phyloP scores from a whole-genome alignment of 768 basidiomycete genomes.

The Infundibulicybe gibba region DNA sequence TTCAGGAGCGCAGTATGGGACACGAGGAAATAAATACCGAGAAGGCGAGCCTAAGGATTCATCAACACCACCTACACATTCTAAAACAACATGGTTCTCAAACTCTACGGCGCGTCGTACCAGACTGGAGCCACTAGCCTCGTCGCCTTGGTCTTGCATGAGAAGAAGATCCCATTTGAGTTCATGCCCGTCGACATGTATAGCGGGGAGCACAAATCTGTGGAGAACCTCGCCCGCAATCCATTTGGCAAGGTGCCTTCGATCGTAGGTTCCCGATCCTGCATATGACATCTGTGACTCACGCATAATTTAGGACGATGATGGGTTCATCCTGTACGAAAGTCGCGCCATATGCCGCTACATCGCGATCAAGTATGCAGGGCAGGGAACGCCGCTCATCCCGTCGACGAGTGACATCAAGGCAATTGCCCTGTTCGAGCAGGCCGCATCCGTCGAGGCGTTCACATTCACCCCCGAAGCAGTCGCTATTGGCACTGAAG shows the following conservation, averaged over 20 bases:
- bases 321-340: conserved; percentile 47
- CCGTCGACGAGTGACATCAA: conserved; percentile 27
- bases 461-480: conserved; percentile 38
- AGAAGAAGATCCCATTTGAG: conserved; percentile 14
- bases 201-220: conserved; percentile 8
- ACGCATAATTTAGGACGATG: conserved; percentile 9
- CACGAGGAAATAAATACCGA: too few relatives aligned
- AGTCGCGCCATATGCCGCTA: conserved; percentile 53
- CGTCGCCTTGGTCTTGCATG: conserved; percentile 5
- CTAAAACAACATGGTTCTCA: conserved; percentile 34
- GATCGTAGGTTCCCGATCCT: conserved; percentile 1
- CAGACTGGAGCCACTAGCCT: conserved; percentile 1
- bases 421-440: conserved; percentile 31
- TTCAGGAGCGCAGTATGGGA: too few relatives aligned
- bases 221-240: conserved; percentile 4
- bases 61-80: background rate
- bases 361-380: conserved; percentile 41
- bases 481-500: conserved; percentile 31
- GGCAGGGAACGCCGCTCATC: conserved; percentile 39
- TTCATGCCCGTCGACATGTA: conserved; percentile 5
- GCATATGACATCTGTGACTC: too few relatives aligned
- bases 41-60: too few relatives aligned
- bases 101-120: conserved; percentile 28
- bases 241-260: conserved; percentile 12
- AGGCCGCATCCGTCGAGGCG: conserved; percentile 39